A percentile compares a stretch with the other conserved stretches of the same genome.
Conservation (phyloP, 495 filamentous ascomycete species). For the Penicillium angulare region DNA sequence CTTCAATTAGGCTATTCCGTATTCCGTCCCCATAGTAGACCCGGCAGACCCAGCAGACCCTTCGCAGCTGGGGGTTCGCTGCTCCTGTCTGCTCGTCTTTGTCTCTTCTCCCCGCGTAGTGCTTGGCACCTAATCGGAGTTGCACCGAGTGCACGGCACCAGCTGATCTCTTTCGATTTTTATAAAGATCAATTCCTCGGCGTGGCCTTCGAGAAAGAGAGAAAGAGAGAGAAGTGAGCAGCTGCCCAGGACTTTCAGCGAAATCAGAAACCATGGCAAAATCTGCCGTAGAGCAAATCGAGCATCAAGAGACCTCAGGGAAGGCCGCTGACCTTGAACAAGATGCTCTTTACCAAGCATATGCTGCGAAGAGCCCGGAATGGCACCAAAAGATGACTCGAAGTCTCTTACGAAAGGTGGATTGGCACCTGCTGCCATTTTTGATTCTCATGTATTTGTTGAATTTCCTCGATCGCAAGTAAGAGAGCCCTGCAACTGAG, state of each 20-base stretch:
- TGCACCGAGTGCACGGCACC: slow-evolving; percentile 5
- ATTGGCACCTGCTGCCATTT: slow-evolving; percentile 57
- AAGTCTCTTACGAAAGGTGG: slow-evolving; percentile 58
- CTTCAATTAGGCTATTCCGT: neutral
- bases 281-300: slow-evolving; percentile 14
- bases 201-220: too few relatives aligned
- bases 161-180: neutral
- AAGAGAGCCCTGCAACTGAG: slow-evolving; percentile 3
- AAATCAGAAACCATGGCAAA: slow-evolving; percentile 14
- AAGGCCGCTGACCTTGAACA: slow-evolving; percentile 17
- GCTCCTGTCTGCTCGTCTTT: neutral
- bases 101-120: slow-evolving; percentile 1
- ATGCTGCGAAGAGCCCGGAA: slow-evolving; percentile 28
- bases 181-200: neutral
- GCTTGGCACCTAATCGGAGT: slow-evolving; percentile 12
- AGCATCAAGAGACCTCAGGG: slow-evolving; percentile 7
- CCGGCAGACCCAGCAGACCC: neutral
- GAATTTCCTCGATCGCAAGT: slow-evolving; percentile 75
- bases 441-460: slow-evolving; percentile 72
- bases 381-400: slow-evolving; percentile 36
- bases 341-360: slow-evolving; percentile 32
- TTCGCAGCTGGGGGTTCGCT: neutral
- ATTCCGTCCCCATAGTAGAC: too few relatives aligned
- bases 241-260: too few relatives aligned
- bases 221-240: too few relatives aligned